Evolutionary conservation across 768 basidiomycete species (phyloP), one percentile per base, ranked within the genome.

Genomic region (Suillus americanus): DNA sequence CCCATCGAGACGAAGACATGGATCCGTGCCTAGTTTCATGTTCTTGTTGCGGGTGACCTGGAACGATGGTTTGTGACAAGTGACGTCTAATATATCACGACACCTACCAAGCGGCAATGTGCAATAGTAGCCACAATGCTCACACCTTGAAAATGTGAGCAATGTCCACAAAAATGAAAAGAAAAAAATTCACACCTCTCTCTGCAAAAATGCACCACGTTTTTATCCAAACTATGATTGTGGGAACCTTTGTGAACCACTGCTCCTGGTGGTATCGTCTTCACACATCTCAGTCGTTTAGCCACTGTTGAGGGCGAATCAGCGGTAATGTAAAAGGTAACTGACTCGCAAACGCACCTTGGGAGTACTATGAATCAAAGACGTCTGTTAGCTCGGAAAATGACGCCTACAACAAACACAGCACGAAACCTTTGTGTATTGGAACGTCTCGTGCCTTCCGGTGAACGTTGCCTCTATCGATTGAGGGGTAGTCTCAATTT

Each of bases 21-120:
- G 85, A 87, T 7, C 87, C 88, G 64, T 89, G 87, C 14, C 78
- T 79, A 0, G 87, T 89, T 53, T 87, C 86, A 43, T 89, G 87
- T 51, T 86, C 84, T 66, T 82, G 79, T 63, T 89, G 86, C 0
- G 84, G 63, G 64, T 89, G 88, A 0, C 83, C 87, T 88, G 18
- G 20, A 35, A 13, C 13, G 33, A n/a, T 23, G 12, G 5, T 28
- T 20, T 14, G 33, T 35, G 33, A 55, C 35, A 37, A 13, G 16
- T n/a, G 40, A 50, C 46, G 9, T 33, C 35, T 37, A 25, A 59
- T 12, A 14, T 38, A 16, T 20, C 1, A 46, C 45, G n/a, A 46
- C 45, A 60, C 76, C 45, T 64, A 87, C 87, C 84, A 45, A 82
- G 75, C 3, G 86, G 86, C 3, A 86, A 73, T 0, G 81, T 86